These are phyloP conservation scores for Hypseocharis bilobata DNA, from an alignment of 441 rosid species.

Conservation along the genomic window DNA sequence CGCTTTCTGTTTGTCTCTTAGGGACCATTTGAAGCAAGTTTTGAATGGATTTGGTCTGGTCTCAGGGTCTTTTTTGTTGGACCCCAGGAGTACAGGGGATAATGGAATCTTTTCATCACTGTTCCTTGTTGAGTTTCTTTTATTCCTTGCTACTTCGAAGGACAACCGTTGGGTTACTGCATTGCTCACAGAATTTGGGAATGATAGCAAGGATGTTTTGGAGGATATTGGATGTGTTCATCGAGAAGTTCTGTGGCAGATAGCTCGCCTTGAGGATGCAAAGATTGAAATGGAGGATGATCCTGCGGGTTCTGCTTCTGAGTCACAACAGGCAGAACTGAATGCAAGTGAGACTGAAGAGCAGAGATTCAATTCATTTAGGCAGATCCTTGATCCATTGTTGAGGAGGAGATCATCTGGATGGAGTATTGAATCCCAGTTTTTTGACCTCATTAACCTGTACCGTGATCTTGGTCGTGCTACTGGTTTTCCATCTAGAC, in stretches of 20 bases:
- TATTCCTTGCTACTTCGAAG: constrained; percentile 90
- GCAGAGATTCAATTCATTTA: constrained; percentile 75
- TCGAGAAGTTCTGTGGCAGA: constrained; percentile 87
- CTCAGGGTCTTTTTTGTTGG: constrained; percentile 68
- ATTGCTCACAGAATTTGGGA: constrained; percentile 76
- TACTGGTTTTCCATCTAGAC: constrained; percentile 63
- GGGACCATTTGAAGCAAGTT: constrained; percentile 69
- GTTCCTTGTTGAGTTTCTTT: constrained; percentile 84
- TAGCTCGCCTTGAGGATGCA: constrained; percentile 76
- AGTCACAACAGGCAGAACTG: constrained; percentile 46
- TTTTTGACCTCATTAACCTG: constrained; percentile 83
- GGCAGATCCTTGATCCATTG: constrained; percentile 91
- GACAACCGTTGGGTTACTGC: constrained; percentile 97
- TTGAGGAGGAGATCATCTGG: constrained; percentile 87
- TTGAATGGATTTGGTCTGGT: constrained; percentile 44
- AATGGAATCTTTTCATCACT: constrained; percentile 66
- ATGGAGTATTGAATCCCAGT: constrained; percentile 81
- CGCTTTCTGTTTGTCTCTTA: constrained; percentile 74
- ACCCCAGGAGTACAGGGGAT: constrained; percentile 49
- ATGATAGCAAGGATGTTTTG: constrained; percentile 76
- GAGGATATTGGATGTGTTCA: constrained; percentile 76
- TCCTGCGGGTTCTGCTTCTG: constrained; percentile 36
- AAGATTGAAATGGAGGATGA: constrained; percentile 54
- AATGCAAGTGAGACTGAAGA: constrained; percentile 51
- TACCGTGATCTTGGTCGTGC: constrained; percentile 89